Conservation (phyloP, 805 yeast genomes). For the Maudiozyma bulderi region DNA sequence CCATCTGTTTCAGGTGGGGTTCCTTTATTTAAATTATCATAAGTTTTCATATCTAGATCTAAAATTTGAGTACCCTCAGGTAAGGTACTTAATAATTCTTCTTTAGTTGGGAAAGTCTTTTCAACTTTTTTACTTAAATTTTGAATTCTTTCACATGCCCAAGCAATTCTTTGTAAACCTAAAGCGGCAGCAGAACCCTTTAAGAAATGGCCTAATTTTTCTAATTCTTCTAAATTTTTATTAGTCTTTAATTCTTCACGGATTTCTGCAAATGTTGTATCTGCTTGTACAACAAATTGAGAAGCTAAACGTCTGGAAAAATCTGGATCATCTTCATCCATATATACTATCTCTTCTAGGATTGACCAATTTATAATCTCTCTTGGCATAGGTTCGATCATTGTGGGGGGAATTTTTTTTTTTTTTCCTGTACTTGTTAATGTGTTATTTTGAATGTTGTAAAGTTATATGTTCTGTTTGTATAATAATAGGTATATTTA, state of each 20-base stretch:
- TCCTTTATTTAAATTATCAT: conserved; percentile 7
- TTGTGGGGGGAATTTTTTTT: no score
- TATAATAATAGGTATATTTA: no score
- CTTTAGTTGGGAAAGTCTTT: conserved; percentile 12
- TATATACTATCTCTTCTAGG: conserved; percentile 75
- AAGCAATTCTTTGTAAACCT: conserved; percentile 73
- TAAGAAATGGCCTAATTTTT: conserved; percentile 79
- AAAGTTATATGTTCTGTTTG: no score
- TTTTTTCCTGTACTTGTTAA: background rate
- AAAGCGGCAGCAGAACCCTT: conserved; percentile 94
- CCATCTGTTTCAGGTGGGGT: conserved; percentile 23
- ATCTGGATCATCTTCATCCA: conserved; percentile 96
- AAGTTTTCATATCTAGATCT: conserved; percentile 5
- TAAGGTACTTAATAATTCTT: conserved; percentile 6
- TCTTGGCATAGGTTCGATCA: conserved; percentile 24
- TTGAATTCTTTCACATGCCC: conserved; percentile 88
- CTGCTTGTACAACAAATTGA: conserved; percentile 85
- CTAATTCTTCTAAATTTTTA: conserved; percentile 45
- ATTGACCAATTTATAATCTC: conserved; percentile 84
- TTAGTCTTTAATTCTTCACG: conserved; percentile 35
- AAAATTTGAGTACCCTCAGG: conserved; percentile 9
- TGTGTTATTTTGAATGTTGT: background rate
- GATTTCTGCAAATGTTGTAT: conserved; percentile 66
- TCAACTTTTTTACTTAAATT: conserved; percentile 56
- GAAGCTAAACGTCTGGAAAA: conserved; percentile 69